These are phyloP conservation scores for Viridothelium virens DNA, from an alignment of 495 filamentous ascomycete genomes.

Conservation along the genomic window DNA sequence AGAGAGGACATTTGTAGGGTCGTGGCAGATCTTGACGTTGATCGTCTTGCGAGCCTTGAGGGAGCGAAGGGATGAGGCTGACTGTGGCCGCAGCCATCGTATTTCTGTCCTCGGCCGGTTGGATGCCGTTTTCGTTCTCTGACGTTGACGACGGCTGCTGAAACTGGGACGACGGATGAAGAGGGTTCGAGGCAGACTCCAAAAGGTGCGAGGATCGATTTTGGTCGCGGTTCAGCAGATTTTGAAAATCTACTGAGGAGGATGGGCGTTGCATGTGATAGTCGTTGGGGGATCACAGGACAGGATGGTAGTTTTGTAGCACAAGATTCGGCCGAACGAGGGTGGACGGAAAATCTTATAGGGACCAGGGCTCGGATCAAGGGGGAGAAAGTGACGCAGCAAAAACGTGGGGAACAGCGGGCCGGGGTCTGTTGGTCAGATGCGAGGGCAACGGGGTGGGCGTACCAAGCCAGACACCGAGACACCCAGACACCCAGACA, in stretches of 20 bases:
- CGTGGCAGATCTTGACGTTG: constrained; percentile 73
- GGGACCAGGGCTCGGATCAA: constrained; percentile 11
- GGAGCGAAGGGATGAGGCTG: constrained; percentile 56
- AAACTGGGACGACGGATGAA: constrained; percentile 16
- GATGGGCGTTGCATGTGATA: constrained; percentile 66
- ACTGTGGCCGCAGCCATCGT: constrained; percentile 59
- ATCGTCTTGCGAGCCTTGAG: constrained; percentile 56
- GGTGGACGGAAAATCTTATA: constrained; percentile 14
- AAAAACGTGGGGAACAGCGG: constrained; percentile 14
- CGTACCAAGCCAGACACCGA: neutral
- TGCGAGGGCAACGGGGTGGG: neutral
- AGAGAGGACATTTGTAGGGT: constrained; percentile 96
- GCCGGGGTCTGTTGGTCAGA: constrained; percentile 8
- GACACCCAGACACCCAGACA: too few relatives aligned
- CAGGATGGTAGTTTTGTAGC: neutral
- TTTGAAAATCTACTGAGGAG: constrained; percentile 68
- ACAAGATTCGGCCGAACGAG: constrained; percentile 13
- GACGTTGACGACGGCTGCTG: constrained; percentile 14
- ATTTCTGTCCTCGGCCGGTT: constrained; percentile 36
- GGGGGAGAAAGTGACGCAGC: constrained; percentile 12
- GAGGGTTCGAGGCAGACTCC: constrained; percentile 34
- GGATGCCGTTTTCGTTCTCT: constrained; percentile 31
- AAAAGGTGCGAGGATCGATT: neutral
- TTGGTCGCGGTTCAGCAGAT: constrained; percentile 58
- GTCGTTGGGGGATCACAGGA: neutral